A percentile compares a stretch with the other conserved stretches of the same genome.
These are phyloP conservation scores for Plasmopara muralis DNA, from an alignment of 352 stramenopile genomes.

Conservation along the genomic window DNA sequence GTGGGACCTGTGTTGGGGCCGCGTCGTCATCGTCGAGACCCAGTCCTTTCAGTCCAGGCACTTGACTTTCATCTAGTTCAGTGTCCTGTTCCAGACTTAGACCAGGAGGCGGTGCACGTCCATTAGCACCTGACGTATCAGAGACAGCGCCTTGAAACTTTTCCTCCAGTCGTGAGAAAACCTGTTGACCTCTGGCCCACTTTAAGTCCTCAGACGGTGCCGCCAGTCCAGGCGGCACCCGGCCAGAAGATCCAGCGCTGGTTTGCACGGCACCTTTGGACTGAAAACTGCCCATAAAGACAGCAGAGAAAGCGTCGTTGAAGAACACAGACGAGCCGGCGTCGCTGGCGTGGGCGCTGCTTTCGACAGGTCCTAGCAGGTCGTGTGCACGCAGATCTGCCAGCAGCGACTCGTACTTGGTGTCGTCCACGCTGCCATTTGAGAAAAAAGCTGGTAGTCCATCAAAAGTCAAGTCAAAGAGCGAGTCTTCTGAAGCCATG, in stretches of 20 bases:
- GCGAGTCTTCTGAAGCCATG: constrained; percentile 41
- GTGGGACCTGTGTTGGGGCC: constrained; percentile 10
- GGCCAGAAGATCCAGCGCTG: constrained; percentile 14
- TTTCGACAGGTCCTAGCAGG: constrained; percentile 65
- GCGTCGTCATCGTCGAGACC: constrained; percentile 70
- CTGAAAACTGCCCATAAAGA: constrained; percentile 79
- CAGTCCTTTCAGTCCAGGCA: constrained; percentile 52
- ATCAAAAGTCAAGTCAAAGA: constrained; percentile 39
- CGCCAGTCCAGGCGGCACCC: constrained; percentile 40
- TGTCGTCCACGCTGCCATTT: constrained; percentile 73
- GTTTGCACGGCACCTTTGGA: constrained; percentile 15
- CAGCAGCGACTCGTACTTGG: constrained; percentile 83
- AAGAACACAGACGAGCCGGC: constrained; percentile 66
- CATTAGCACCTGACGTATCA: constrained; percentile 4
- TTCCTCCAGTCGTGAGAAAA: constrained; percentile 58
- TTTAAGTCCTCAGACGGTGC: constrained; percentile 65
- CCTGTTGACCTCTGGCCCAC: constrained; percentile 70
- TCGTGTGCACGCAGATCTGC: constrained; percentile 80
- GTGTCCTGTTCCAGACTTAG: constrained; percentile 32
- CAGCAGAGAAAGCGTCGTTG: constrained; percentile 77
- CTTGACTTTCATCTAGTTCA: constrained; percentile 61
- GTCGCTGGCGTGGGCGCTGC: constrained; percentile 12
- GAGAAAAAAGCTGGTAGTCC: constrained; percentile 72
- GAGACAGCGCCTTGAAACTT: constrained; percentile 28
- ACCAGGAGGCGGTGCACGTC: constrained; percentile 11